Percentiles rank a stretch among this genome's conserved stretches.
These are phyloP conservation scores for Fusarium algeriense DNA, from an alignment of 2,329 filamentous ascomycete species.

Conservation along the genomic window DNA sequence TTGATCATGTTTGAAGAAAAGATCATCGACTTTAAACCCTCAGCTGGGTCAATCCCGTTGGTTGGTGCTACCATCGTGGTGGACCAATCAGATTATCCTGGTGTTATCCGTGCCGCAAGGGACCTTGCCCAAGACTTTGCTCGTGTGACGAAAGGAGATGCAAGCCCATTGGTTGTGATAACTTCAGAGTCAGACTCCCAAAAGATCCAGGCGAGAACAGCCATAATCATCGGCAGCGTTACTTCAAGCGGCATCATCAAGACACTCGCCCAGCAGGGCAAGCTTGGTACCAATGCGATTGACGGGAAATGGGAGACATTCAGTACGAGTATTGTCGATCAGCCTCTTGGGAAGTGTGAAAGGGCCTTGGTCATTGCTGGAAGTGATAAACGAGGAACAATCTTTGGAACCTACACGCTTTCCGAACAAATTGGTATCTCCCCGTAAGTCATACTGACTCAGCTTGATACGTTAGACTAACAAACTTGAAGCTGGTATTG, in stretches of 20 bases:
- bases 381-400: slow-evolving; percentile 28
- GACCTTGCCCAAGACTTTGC: slow-evolving; percentile 31
- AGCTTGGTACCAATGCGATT: background rate
- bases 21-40: slow-evolving; percentile 12
- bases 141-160: slow-evolving; percentile 5
- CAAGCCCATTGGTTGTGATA: background rate
- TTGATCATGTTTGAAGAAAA: slow-evolving; percentile 28
- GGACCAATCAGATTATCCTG: slow-evolving; percentile 21
- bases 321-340: background rate
- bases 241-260: slow-evolving; percentile 8
- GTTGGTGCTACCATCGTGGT: slow-evolving; percentile 24
- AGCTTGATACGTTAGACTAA: background rate
- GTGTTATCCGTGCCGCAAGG: slow-evolving; percentile 22
- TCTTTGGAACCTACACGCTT: slow-evolving; percentile 28
- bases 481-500: slow-evolving; percentile 27
- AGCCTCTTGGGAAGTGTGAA: background rate
- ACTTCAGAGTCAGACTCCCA: background rate
- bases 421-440: slow-evolving; percentile 37
- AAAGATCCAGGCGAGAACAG: background rate
- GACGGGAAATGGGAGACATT: slow-evolving; percentile 33
- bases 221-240: slow-evolving; percentile 13
- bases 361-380: slow-evolving; percentile 13
- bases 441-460: slow-evolving; percentile 11
- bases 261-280: background rate
- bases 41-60: slow-evolving; percentile 3